phyloP scores from a whole-genome alignment of 768 basidiomycete species.

The Filobasidium floriforme region DNA sequence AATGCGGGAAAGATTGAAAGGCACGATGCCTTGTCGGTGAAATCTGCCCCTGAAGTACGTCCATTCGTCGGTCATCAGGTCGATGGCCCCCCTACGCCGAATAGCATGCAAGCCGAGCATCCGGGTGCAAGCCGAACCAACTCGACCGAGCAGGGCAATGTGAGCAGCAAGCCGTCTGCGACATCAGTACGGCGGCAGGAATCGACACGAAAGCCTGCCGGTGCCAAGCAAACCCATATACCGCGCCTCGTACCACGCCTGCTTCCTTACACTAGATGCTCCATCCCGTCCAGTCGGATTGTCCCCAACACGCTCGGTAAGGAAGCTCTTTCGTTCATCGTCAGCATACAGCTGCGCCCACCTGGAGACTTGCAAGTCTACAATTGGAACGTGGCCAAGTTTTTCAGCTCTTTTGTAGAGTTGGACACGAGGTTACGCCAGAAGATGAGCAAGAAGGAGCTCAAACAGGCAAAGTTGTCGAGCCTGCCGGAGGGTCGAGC shows the following conservation, averaged over 20 bases:
- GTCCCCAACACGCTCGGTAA: constrained; percentile 82
- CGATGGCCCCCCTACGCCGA: no score
- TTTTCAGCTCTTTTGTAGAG: constrained; percentile 84
- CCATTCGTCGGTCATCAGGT: not conserved
- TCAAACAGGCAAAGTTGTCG: constrained; percentile 62
- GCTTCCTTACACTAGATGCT: constrained; percentile 62
- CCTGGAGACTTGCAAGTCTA: constrained; percentile 31
- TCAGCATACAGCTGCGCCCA: constrained; percentile 52
- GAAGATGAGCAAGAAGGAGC: constrained; percentile 55
- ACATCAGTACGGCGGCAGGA: not conserved
- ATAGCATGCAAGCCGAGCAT: no score
- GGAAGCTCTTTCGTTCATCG: constrained; percentile 82
- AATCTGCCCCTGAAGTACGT: not conserved
- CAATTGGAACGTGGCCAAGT: constrained; percentile 80
- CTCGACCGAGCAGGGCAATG: not conserved
- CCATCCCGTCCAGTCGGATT: constrained; percentile 73
- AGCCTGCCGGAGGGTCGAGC: constrained; percentile 81
- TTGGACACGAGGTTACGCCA: constrained; percentile 70
- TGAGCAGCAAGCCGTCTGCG: not conserved
- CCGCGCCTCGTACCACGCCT: constrained; percentile 47
- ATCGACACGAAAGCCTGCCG: not conserved
- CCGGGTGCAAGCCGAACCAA: no score
- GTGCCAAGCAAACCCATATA: not conserved
- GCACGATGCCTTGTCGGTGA: not conserved
- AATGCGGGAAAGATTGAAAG: not conserved